Percentiles rank a stretch among this genome's conserved stretches.
Conservation (phyloP, 2,329 filamentous ascomycete genomes). For the Microdochium nivale region DNA sequence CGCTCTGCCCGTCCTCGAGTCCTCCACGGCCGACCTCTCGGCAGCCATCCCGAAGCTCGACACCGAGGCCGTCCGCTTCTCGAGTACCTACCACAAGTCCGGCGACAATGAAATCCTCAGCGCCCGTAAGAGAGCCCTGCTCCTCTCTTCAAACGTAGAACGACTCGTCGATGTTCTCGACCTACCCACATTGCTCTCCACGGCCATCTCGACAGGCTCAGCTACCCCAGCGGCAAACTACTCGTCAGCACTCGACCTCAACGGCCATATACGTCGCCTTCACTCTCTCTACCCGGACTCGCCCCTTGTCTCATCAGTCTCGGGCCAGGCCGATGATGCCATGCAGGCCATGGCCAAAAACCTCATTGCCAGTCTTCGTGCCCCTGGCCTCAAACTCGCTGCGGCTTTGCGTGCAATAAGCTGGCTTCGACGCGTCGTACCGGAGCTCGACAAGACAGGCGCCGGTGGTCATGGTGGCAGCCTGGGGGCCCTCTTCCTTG, state of each 20-base stretch:
- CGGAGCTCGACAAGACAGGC: conserved; percentile 54
- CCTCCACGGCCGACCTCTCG: conserved; percentile 58
- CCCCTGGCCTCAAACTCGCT: conserved; percentile 75
- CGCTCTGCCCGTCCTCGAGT: conserved; percentile 63
- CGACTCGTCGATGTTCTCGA: conserved; percentile 86
- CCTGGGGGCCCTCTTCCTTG: conserved; percentile 75
- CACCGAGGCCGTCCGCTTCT: conserved; percentile 69
- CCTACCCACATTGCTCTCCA: conserved; percentile 75
- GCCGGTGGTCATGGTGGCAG: conserved; percentile 47
- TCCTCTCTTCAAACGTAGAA: conserved; percentile 80
- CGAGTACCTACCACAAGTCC: conserved; percentile 70
- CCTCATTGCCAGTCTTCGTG: conserved; percentile 68
- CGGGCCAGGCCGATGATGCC: conserved; percentile 70
- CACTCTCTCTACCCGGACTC: conserved; percentile 77
- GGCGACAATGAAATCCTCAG: conserved; percentile 62
- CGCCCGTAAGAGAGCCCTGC: conserved; percentile 67
- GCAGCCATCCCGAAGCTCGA: conserved; percentile 72
- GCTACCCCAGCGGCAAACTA: conserved; percentile 60
- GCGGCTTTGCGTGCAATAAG: conserved; percentile 84
- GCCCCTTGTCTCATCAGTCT: conserved; percentile 62
- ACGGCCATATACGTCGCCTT: conserved; percentile 85
- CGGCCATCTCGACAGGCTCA: conserved; percentile 58
- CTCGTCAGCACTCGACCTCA: conserved; percentile 80
- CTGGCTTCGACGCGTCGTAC: conserved; percentile 80
- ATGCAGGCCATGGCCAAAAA: conserved; percentile 86